Base-by-base conservation (phyloP, 495 filamentous ascomycete species). In the Aspergillus bridgeri region DNA sequence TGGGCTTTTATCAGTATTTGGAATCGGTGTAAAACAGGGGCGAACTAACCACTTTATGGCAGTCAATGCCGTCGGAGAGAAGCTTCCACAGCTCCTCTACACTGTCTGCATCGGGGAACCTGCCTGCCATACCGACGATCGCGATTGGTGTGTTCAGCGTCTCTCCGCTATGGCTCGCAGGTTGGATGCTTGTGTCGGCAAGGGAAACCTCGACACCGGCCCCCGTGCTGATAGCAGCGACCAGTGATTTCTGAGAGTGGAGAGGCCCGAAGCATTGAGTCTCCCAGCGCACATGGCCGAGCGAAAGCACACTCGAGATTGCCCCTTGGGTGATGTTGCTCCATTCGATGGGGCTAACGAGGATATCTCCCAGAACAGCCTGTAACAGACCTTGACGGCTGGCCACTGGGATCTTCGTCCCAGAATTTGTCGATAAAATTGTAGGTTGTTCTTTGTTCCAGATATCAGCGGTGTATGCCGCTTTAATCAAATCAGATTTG, bases 1-100 rank as follows among this genome's bases (percentile, higher is more conserved):
- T 86, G 88, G 46, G 88, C 92, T 70, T 95, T 96, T 58, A 85
- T 85, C n/a, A 69, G 79, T 60, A 8, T 86, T n/a, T 85, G n/a
- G 86, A 82, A 59, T 96, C 89, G 13, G 33, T 38, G 33, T 13
- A 11, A 59, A 83, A 83, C 57, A 96, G 91, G 11, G 83, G 85
- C 5, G 79, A 61, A 0, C 92, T 91, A 6, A 82, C 78, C 57
- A 76, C 73, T 22, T 72, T 70, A 48, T 81, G 79, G 19, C 80
- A 76, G 65, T 82, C 79, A 25, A 88, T 79, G 6, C 89, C 87
- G 59, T 86, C 81, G 52, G 85, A 81, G 3, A 91, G 73, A 2
- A 91, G 73, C 18, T 88, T 82, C 89, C 89, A 91, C 54, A 91
- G 81, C 13, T 81, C 81, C 46, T 89, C 85, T 18, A 81, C 76